Evolutionary conservation across 352 stramenopile species (phyloP).

Genomic region (Phytophthora meadii): DNA sequence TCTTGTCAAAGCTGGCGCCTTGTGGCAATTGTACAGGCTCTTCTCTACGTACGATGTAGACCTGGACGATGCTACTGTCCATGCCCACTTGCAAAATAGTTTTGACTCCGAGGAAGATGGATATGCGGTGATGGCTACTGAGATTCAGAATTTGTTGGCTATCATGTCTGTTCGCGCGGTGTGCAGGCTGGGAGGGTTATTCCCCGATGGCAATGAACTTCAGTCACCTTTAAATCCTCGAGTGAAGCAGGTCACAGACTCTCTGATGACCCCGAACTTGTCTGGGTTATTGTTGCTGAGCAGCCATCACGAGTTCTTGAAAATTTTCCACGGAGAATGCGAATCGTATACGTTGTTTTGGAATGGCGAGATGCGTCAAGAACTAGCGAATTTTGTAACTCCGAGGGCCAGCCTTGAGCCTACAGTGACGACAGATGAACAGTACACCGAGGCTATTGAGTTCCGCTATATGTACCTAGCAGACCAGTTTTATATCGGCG

Average conservation of each 20-base stretch:
- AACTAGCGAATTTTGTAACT: conserved; percentile 61
- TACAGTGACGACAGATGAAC: conserved; percentile 37
- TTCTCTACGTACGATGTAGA: conserved; percentile 74
- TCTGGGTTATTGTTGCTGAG: conserved; percentile 62
- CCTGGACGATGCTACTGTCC: conserved; percentile 62
- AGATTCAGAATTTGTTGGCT: conserved; percentile 76
- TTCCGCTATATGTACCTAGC: conserved; percentile 80
- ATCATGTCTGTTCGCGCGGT: conserved; percentile 76
- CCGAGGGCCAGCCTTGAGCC: conserved; percentile 52
- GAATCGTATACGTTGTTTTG: conserved; percentile 86
- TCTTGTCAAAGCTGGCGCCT: conserved; percentile 54
- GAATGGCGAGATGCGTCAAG: conserved; percentile 78
- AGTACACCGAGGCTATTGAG: conserved; percentile 55
- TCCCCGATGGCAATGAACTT: conserved; percentile 59
- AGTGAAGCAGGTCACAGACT: conserved; percentile 53
- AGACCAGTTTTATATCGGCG: conserved; percentile 68
- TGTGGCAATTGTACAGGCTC: conserved; percentile 77
- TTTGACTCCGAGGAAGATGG: conserved; percentile 43
- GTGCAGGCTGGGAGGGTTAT: conserved; percentile 73
- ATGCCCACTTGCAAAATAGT: conserved; percentile 46
- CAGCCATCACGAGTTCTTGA: conserved; percentile 85
- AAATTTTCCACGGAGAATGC: conserved; percentile 80
- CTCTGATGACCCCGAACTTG: conserved; percentile 82
- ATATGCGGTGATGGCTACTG: conserved; percentile 50
- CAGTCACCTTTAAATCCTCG: conserved; percentile 47